phyloP scores from a whole-genome alignment of 805 yeast species.

The Metschnikowia picachoensis region DNA sequence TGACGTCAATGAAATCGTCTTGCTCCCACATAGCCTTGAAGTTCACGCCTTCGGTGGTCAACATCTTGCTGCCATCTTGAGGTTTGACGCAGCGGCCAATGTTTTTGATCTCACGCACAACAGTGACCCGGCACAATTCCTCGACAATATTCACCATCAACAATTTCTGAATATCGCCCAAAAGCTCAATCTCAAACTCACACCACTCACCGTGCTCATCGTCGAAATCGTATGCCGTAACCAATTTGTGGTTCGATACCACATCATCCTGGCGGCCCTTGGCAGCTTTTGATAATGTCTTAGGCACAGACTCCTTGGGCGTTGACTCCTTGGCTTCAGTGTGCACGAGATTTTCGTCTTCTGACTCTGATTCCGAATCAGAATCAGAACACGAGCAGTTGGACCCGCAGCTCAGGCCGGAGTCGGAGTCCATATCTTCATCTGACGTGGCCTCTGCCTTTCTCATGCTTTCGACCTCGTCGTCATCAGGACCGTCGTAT shows the following conservation, averaged over 20 bases:
- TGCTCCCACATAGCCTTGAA: slow-evolving; percentile 98
- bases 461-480: slow-evolving; percentile 85
- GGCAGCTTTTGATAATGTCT: slow-evolving; percentile 53
- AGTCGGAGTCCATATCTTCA: slow-evolving; percentile 45
- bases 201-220: slow-evolving; percentile 90
- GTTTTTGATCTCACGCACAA: slow-evolving; percentile 85
- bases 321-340: slow-evolving; percentile 11
- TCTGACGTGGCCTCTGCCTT: slow-evolving; percentile 75
- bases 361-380: background rate
- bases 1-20: slow-evolving; percentile 86
- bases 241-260: slow-evolving; percentile 64
- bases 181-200: slow-evolving; percentile 77
- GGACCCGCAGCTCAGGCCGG: slow-evolving; percentile 26
- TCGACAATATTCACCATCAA: slow-evolving; percentile 97
- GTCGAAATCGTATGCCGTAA: slow-evolving; percentile 83
- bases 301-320: slow-evolving; percentile 16
- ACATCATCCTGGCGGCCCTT: slow-evolving; percentile 84
- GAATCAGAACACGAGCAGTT: slow-evolving; percentile 25
- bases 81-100: slow-evolving; percentile 95
- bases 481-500: slow-evolving; percentile 94
- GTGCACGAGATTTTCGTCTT: slow-evolving; percentile 14
- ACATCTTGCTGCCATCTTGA: slow-evolving; percentile 44
- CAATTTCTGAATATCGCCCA: slow-evolving; percentile 84
- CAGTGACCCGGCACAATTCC: slow-evolving; percentile 82
- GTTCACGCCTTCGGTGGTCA: slow-evolving; percentile 97